Percentiles rank a stretch among this genome's conserved stretches.
These are phyloP conservation scores for Hypoxylon crocopeplum DNA, from an alignment of 495 filamentous ascomycete species.

Conservation along the genomic window DNA sequence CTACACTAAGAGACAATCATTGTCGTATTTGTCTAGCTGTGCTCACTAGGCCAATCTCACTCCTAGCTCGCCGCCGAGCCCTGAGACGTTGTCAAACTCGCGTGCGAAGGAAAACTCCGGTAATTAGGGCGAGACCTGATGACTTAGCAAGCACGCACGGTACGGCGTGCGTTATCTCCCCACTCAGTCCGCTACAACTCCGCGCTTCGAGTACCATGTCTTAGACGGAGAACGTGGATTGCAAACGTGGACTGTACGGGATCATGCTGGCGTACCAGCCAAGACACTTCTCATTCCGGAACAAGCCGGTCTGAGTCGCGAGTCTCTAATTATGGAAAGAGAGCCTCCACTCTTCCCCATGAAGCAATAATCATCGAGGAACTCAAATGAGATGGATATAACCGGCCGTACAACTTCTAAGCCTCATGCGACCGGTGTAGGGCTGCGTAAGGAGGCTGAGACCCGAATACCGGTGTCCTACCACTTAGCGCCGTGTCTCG, in stretches of 20 bases:
- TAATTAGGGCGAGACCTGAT: too few relatives aligned
- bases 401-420: neutral
- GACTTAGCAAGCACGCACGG: neutral
- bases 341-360: neutral
- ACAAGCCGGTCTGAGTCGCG: too few relatives aligned
- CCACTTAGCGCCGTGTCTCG: slow-evolving; percentile 17
- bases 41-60: neutral
- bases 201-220: slow-evolving; percentile 1
- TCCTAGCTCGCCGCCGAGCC: neutral
- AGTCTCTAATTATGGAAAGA: neutral
- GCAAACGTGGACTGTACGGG: neutral
- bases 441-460: slow-evolving; percentile 25
- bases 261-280: neutral
- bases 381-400: neutral
- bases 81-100: neutral
- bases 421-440: slow-evolving; percentile 10
- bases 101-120: too few relatives aligned
- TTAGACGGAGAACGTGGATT: neutral
- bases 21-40: slow-evolving; percentile 2
- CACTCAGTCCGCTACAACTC: neutral
- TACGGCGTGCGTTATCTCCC: neutral
- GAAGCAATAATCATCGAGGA: neutral
- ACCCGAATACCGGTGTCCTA: slow-evolving; percentile 14
- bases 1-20: neutral
- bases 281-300: too few relatives aligned